Conservation (phyloP, 371 early-diverging fungal genomes). For the Rhizopus stolonifer region DNA sequence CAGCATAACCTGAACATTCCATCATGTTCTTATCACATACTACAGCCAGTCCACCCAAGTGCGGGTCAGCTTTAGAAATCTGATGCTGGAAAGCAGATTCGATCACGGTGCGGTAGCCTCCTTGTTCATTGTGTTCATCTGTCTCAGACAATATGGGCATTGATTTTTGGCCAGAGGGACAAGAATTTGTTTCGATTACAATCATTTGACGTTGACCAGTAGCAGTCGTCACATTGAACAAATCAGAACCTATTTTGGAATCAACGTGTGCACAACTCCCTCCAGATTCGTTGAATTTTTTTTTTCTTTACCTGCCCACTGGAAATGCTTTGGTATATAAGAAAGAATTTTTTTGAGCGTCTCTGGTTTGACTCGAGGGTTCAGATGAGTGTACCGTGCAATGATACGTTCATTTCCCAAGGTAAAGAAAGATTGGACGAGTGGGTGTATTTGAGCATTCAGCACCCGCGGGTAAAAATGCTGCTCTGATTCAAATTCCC, state of each 20-base stretch:
- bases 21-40: constrained; percentile 90
- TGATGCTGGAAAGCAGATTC: constrained; percentile 76
- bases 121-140: constrained; percentile 69
- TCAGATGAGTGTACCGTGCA: constrained; percentile 86
- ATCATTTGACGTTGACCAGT: constrained; percentile 92
- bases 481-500: constrained; percentile 84
- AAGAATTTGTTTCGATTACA: constrained; percentile 93
- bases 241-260: constrained; percentile 62
- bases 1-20: constrained; percentile 91
- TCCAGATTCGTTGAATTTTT: background rate
- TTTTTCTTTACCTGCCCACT: constrained; percentile 73
- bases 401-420: constrained; percentile 92
- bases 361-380: constrained; percentile 77
- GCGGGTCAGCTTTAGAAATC: constrained; percentile 65
- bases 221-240: constrained; percentile 89
- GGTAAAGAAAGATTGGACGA: constrained; percentile 84
- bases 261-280: background rate
- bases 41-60: constrained; percentile 82
- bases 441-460: constrained; percentile 88
- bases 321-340: constrained; percentile 82
- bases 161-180: constrained; percentile 92
- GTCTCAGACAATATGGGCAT: constrained; percentile 90
- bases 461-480: constrained; percentile 94
- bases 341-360: constrained; percentile 62
- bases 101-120: constrained; percentile 81